Percentiles rank a stretch among this genome's conserved stretches.
Evolutionary conservation across 2,329 filamentous ascomycete species (phyloP).

Genomic region (Chaetothyriales sp.): DNA sequence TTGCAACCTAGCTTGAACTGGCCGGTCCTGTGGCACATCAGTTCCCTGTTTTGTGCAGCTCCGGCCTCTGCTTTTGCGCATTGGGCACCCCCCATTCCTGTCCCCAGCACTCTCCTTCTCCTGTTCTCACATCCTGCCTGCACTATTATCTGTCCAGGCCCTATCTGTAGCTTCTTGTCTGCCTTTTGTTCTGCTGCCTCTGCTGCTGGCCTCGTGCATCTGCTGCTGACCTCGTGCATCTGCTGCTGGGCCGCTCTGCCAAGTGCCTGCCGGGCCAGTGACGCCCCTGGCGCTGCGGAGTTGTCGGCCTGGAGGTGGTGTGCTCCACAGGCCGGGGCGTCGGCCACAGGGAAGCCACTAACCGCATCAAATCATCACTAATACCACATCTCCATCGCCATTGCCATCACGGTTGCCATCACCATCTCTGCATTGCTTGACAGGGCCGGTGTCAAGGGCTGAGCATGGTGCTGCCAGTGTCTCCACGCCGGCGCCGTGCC

Average conservation of each 20-base stretch:
- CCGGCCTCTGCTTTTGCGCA: not conserved
- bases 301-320: not conserved
- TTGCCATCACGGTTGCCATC: not conserved
- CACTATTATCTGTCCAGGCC: not conserved
- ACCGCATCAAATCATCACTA: not conserved
- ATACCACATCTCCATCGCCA: not conserved
- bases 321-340: not conserved
- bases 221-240: not conserved
- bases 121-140: no score
- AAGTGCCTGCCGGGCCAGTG: not conserved
- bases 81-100: not conserved
- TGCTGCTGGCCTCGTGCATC: not conserved
- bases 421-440: not conserved
- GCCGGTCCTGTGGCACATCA: not conserved
- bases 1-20: not conserved
- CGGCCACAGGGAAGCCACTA: not conserved
- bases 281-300: not conserved
- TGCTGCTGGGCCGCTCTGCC: not conserved
- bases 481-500: conserved; percentile 26
- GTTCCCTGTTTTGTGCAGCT: not conserved
- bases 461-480: conserved; percentile 22
- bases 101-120: no score
- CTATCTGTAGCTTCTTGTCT: not conserved
- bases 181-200: not conserved
- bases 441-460: not conserved